These are phyloP conservation scores for Bullera alba DNA, from an alignment of 768 basidiomycete genomes.

Conservation along the genomic window DNA sequence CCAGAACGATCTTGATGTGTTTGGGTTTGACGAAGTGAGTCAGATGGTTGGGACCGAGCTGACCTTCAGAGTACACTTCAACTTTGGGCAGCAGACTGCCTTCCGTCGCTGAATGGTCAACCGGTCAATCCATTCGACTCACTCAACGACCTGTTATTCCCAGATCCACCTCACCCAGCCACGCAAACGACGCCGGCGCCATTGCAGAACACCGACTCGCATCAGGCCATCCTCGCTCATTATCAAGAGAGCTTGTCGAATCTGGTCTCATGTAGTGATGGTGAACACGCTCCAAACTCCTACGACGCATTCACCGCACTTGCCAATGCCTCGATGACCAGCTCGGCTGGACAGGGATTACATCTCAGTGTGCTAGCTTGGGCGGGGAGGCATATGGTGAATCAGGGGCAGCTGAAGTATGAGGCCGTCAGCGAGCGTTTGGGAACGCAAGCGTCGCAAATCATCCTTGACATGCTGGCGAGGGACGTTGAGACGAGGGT, in stretches of 20 bases:
- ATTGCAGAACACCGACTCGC: background rate
- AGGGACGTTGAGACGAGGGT: background rate
- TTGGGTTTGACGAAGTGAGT: conserved; percentile 23
- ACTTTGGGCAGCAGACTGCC: conserved; percentile 27
- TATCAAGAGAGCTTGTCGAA: conserved; percentile 23
- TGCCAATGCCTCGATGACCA: conserved; percentile 8
- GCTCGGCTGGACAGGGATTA: conserved; percentile 14
- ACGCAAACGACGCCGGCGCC: background rate
- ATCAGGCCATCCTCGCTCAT: conserved; percentile 13
- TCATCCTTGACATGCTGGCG: conserved; percentile 8
- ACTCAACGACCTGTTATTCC: conserved; percentile 10
- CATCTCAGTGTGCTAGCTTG: conserved; percentile 28
- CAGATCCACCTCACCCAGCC: background rate
- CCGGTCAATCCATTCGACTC: conserved; percentile 20
- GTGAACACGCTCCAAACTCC: conserved; percentile 9
- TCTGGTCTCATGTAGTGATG: conserved; percentile 21
- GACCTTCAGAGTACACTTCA: conserved; percentile 20
- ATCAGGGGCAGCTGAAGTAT: conserved; percentile 17
- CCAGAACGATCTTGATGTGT: conserved; percentile 3
- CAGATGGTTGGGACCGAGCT: background rate
- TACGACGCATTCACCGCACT: conserved; percentile 22
- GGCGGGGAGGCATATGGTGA: conserved; percentile 25
- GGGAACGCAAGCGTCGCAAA: conserved; percentile 11
- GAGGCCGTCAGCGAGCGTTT: conserved; percentile 25
- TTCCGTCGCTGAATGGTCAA: background rate